Evolutionary conservation across 495 filamentous ascomycete species (phyloP).

Genomic region (Penicillium malachiteum): DNA sequence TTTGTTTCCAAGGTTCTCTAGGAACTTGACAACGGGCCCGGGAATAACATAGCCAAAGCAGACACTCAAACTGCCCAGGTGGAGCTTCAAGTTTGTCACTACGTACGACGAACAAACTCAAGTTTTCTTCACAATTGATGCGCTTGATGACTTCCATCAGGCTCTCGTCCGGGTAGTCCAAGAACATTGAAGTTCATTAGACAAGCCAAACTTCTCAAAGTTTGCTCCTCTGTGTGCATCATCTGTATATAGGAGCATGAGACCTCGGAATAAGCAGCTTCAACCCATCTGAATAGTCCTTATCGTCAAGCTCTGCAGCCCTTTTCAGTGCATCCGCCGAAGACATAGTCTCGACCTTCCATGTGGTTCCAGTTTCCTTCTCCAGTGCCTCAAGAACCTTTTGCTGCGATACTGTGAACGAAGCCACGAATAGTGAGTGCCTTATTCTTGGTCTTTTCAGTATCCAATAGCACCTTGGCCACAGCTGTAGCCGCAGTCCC

Average conservation of each 20-base stretch:
- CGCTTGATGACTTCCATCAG: neutral
- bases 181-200: slow-evolving; percentile 1
- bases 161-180: neutral
- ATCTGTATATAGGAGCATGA: slow-evolving; percentile 5
- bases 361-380: neutral
- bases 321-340: slow-evolving; percentile 1
- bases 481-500: neutral
- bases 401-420: neutral
- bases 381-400: slow-evolving; percentile 3
- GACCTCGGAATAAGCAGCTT: slow-evolving; percentile 4
- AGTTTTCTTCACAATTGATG: neutral
- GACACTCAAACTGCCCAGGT: too few species aligned
- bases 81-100: too few species aligned
- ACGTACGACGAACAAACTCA: too few species aligned
- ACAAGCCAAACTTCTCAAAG: slow-evolving; percentile 3
- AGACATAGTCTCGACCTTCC: slow-evolving; percentile 2
- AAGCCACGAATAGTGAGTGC: neutral
- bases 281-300: slow-evolving; percentile 4
- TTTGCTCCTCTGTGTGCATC: slow-evolving; percentile 1
- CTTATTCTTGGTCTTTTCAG: neutral
- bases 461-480: neutral
- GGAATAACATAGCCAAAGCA: too few species aligned
- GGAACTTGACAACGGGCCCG: too few species aligned
- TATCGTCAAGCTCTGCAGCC: neutral
- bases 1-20: too few species aligned